A percentile compares a stretch with the other conserved stretches of the same genome.
Evolutionary conservation across 352 stramenopile species (phyloP).

Genomic region (Phytophthora gonapodyides): DNA sequence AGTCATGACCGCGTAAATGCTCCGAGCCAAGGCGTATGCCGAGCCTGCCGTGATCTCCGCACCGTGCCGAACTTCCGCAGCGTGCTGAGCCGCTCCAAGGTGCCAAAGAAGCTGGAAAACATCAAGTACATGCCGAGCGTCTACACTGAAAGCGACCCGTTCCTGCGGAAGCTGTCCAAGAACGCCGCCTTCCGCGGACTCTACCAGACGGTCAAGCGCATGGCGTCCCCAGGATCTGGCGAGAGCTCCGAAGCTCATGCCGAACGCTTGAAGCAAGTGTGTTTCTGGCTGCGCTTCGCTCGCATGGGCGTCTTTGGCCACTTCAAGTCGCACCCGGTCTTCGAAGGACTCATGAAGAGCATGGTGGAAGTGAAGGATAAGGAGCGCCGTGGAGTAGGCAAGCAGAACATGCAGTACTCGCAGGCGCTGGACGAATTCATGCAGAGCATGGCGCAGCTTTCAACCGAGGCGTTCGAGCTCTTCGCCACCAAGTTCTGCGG

Average conservation of each 20-base stretch:
- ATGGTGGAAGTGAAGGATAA: constrained; percentile 88
- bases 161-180: constrained; percentile 79
- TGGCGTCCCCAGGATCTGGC: constrained; percentile 14
- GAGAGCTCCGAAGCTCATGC: constrained; percentile 18
- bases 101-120: constrained; percentile 75
- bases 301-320: constrained; percentile 75
- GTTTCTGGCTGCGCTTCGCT: constrained; percentile 76
- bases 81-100: constrained; percentile 70
- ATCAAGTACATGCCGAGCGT: constrained; percentile 78
- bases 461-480: constrained; percentile 77
- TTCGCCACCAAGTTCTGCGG: constrained; percentile 78
- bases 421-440: constrained; percentile 76
- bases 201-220: constrained; percentile 62
- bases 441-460: constrained; percentile 59
- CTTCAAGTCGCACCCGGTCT: constrained; percentile 72
- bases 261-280: constrained; percentile 43
- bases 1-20: constrained; percentile 21
- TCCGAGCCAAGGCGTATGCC: constrained; percentile 53
- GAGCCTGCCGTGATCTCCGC: constrained; percentile 69
- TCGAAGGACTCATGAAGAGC: constrained; percentile 77
- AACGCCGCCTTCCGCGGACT: constrained; percentile 72
- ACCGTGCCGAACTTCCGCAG: constrained; percentile 78
- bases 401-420: constrained; percentile 88
- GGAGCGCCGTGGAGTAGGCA: constrained; percentile 75
- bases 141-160: constrained; percentile 80